Evolutionary conservation across 257 asterid genomes (phyloP).

Genomic region (Nicotiana noctiflora): DNA sequence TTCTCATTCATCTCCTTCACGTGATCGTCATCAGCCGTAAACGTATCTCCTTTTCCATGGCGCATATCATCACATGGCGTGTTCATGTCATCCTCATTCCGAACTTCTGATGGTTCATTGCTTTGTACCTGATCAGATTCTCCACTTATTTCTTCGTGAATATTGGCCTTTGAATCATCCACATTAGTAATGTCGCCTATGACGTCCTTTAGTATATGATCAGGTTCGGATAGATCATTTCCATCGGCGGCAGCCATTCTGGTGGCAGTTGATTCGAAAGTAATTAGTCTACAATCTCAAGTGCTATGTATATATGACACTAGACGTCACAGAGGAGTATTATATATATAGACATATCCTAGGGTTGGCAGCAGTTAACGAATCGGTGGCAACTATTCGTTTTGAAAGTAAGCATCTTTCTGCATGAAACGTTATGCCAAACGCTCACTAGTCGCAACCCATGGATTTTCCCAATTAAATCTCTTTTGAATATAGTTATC

Average conservation of each 20-base stretch:
- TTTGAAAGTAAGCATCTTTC: not conserved
- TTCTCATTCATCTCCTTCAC: constrained; percentile 32
- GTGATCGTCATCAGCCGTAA: not conserved
- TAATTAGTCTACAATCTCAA: not conserved
- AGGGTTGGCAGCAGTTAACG: not conserved
- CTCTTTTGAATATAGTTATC: not conserved
- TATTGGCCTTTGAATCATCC: not conserved
- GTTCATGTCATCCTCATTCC: not conserved
- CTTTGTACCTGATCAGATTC: not conserved
- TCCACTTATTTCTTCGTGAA: not conserved
- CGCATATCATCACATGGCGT: not conserved
- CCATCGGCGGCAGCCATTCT: not conserved
- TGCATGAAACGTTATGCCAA: not conserved
- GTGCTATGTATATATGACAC: not conserved
- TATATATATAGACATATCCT: not conserved
- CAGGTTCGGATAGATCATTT: not conserved
- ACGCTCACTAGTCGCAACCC: not conserved
- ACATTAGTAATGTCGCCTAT: not conserved
- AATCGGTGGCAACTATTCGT: not conserved
- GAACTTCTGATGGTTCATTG: not conserved
- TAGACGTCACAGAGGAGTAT: not conserved
- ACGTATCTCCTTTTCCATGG: not conserved
- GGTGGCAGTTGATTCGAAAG: not conserved
- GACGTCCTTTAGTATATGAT: not conserved
- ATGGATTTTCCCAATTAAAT: too few relatives aligned